phyloP scores from a whole-genome alignment of 768 basidiomycete species.

The Phaeotremella fagi region DNA sequence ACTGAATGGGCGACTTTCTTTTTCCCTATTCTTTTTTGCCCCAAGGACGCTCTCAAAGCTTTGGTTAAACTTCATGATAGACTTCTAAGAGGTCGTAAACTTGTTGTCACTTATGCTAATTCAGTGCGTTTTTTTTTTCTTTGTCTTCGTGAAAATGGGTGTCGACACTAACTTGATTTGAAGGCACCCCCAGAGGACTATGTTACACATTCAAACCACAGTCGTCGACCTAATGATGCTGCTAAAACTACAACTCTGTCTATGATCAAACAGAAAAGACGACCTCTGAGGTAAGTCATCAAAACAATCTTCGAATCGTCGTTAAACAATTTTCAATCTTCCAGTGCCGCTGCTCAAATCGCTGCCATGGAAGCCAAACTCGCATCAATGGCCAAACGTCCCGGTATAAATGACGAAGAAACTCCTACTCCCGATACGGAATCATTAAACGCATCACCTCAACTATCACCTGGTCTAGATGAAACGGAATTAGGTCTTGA shows the following conservation, averaged over 20 bases:
- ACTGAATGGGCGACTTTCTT: background rate
- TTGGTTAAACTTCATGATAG: conserved; percentile 68
- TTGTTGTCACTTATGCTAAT: conserved; percentile 86
- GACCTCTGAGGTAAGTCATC: conserved; percentile 54
- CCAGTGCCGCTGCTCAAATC: conserved; percentile 80
- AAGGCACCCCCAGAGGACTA: conserved; percentile 34
- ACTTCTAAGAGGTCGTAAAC: conserved; percentile 75
- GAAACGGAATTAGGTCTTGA: conserved; percentile 5
- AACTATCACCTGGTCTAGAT: background rate
- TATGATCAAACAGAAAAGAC: conserved; percentile 67
- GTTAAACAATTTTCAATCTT: background rate
- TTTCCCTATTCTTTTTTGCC: background rate
- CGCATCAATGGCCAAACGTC: conserved; percentile 60
- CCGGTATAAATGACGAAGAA: background rate
- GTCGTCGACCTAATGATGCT: conserved; percentile 34
- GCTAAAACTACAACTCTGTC: conserved; percentile 74
- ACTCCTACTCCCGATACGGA: background rate
- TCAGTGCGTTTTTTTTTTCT: conserved; percentile 56
- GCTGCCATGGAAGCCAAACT: conserved; percentile 95
- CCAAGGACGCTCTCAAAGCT: conserved; percentile 78
- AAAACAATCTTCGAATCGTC: background rate
- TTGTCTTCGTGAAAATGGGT: no score
- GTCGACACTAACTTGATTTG: background rate
- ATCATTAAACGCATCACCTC: background rate
- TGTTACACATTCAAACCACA: conserved; percentile 14